Base-by-base conservation (phyloP, 2,329 filamentous ascomycete species). In the Curvularia eragrostidis region DNA sequence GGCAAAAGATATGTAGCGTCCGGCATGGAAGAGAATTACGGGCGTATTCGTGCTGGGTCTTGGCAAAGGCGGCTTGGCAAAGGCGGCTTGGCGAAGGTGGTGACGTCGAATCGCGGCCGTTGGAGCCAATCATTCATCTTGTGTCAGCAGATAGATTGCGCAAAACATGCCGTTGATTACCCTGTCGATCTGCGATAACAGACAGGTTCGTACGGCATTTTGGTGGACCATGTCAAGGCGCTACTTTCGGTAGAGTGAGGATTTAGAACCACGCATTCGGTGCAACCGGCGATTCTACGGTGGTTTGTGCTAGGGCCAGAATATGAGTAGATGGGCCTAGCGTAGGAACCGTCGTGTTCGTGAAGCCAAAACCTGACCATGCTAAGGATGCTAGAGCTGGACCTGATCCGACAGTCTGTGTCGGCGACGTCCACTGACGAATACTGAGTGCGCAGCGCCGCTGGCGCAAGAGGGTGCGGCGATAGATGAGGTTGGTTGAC, bases 301-400 rank as follows among this genome's bases (percentile, higher is more conserved):
- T 49, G n/a, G 38, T 49, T 39, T 28, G 30, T 53, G 36, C 50
- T 23, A 53, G 49, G 54, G 55, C 44, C 36, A 30, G 28, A 51
- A 52, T 48, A 32, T 49, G 38, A 53, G 53, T 47, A 12, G 50
- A 30, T 24, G 18, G 19, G 54, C 42, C 48, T 57, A 51, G 58
- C 49, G 54, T 36, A 44, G 56, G 54, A 36, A 50, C 44, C 26
- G 43, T 36, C 30, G 54, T 18, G 36, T 39, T 43, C 28, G 19
- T 28, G 50, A 50, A 32, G 15, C 44, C 23, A 34, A 28, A 57
- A 23, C 28, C 19, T 48, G 12, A 30, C 7, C 36, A n/a, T 36
- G 46, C 21, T 36, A 41, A 28, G 21, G 41, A 8, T n/a, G 8
- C 28, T 52, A 52, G 28, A 19, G 18, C 26, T 30, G 3, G 41